Conservation (phyloP, 1,284 basidiomycete species). For the Puccinia novopanici region DNA sequence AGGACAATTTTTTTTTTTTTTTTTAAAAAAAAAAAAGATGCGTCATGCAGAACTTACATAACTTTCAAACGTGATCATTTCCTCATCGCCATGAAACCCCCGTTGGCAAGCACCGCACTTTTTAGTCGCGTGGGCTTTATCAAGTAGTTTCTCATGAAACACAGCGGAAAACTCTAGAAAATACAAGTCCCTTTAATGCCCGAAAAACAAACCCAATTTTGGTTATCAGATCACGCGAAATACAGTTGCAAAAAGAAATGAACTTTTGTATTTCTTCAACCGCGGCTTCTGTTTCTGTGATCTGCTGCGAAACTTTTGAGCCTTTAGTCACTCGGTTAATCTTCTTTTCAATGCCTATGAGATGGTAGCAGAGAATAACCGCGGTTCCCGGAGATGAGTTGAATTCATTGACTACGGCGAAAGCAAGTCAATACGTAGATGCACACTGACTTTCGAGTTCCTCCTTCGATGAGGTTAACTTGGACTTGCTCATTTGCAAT, state of each 20-base stretch:
- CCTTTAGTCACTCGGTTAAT: conserved; percentile 9
- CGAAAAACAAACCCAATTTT: conserved; percentile 7
- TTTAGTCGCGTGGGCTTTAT: conserved; percentile 68
- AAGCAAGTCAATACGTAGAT: conserved; percentile 4
- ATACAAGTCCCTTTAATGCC: conserved; percentile 55
- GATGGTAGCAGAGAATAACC: conserved; percentile 11
- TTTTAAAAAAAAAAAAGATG: background rate
- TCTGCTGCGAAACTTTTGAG: conserved; percentile 59
- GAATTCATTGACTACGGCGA: background rate
- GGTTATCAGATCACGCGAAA: background rate
- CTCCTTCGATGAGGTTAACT: background rate
- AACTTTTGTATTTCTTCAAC: conserved; percentile 11
- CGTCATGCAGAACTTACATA: conserved; percentile 54
- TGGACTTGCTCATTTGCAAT: conserved; percentile 38
- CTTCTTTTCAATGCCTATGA: conserved; percentile 68
- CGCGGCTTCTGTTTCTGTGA: conserved; percentile 62
- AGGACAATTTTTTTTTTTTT: no score
- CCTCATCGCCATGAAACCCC: conserved; percentile 66
- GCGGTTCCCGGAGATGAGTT: background rate
- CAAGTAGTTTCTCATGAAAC: conserved; percentile 70
- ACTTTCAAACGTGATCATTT: conserved; percentile 61
- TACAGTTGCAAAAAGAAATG: background rate
- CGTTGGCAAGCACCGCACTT: conserved; percentile 77
- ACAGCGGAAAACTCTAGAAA: conserved; percentile 58
- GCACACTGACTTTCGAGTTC: conserved; percentile 25